phyloP scores from a whole-genome alignment of 2,329 filamentous ascomycete genomes.

The Ceratocystis colombiana region DNA sequence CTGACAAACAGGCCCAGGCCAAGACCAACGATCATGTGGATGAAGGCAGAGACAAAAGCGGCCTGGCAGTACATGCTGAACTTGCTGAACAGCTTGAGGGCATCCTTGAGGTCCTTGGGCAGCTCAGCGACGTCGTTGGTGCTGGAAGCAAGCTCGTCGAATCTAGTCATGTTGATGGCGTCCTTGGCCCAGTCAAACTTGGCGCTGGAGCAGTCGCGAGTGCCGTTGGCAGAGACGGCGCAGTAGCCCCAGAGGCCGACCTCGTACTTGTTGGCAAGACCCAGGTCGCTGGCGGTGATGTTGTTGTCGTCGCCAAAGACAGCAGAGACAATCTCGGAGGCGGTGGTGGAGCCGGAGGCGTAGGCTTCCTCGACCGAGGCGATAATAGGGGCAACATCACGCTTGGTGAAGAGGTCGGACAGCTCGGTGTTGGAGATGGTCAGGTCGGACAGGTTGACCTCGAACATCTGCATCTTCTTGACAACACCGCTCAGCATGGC shows the following conservation, averaged over 20 bases:
- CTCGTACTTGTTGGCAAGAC: slow-evolving; percentile 66
- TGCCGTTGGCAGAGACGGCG: slow-evolving; percentile 46
- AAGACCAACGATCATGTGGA: slow-evolving; percentile 60
- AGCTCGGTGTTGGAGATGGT: slow-evolving; percentile 25
- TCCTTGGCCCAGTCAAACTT: slow-evolving; percentile 69
- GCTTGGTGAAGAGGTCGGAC: slow-evolving; percentile 27
- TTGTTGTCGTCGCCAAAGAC: slow-evolving; percentile 33
- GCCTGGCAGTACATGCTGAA: slow-evolving; percentile 76
- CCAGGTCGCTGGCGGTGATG: slow-evolving; percentile 48
- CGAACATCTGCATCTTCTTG: slow-evolving; percentile 50
- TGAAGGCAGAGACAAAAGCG: slow-evolving; percentile 63
- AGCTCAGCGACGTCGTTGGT: slow-evolving; percentile 50
- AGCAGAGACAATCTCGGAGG: slow-evolving; percentile 27
- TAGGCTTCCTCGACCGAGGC: slow-evolving; percentile 46
- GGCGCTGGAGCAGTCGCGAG: slow-evolving; percentile 57
- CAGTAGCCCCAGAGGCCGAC: slow-evolving; percentile 86
- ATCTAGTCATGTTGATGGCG: slow-evolving; percentile 53
- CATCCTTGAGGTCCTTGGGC: slow-evolving; percentile 54
- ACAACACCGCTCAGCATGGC: slow-evolving; percentile 47
- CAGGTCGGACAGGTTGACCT: slow-evolving; percentile 50
- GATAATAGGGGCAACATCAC: slow-evolving; percentile 47
- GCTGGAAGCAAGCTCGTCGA: slow-evolving; percentile 45
- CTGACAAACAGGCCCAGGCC: slow-evolving; percentile 71
- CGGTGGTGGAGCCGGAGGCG: slow-evolving; percentile 49
- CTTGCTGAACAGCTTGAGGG: slow-evolving; percentile 61